Percentiles rank a stretch among this genome's conserved stretches.
Evolutionary conservation across 2,329 filamentous ascomycete species (phyloP).

Genomic region (Colletotrichum sidae): DNA sequence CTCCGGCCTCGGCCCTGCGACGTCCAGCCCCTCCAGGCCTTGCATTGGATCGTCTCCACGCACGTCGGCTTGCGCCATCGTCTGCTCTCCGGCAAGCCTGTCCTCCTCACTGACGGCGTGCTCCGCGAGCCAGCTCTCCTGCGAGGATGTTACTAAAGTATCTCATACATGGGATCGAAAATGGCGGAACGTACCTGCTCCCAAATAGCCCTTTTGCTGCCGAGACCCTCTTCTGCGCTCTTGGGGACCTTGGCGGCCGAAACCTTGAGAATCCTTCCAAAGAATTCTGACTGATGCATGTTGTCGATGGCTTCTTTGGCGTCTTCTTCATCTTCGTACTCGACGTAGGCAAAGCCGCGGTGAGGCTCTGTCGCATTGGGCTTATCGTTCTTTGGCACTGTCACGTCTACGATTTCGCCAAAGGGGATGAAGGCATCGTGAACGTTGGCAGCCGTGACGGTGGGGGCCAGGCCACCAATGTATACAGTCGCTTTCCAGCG

Average conservation of each 20-base stretch:
- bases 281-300: slow-evolving; percentile 97
- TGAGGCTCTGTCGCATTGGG: slow-evolving; percentile 84
- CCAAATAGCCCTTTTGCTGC: slow-evolving; percentile 95
- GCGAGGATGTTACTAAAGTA: slow-evolving; percentile 28
- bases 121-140: slow-evolving; percentile 95
- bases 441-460: slow-evolving; percentile 80
- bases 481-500: slow-evolving; percentile 93
- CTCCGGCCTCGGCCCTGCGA: slow-evolving; percentile 88
- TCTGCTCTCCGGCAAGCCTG: slow-evolving; percentile 67
- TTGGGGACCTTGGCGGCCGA: slow-evolving; percentile 93
- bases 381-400: slow-evolving; percentile 87
- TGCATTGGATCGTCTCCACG: slow-evolving; percentile 90
- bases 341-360: slow-evolving; percentile 95
- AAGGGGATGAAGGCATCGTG: slow-evolving; percentile 96
- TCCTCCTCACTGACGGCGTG: slow-evolving; percentile 88
- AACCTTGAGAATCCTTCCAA: slow-evolving; percentile 91
- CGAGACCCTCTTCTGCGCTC: slow-evolving; percentile 85
- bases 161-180: neutral
- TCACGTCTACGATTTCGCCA: slow-evolving; percentile 92
- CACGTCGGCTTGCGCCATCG: slow-evolving; percentile 61
- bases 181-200: slow-evolving; percentile 78
- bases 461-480: slow-evolving; percentile 86
- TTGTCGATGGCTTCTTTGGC: slow-evolving; percentile 97
- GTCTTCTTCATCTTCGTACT: slow-evolving; percentile 88
- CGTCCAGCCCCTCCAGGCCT: slow-evolving; percentile 90